phyloP scores from a whole-genome alignment of 2,329 filamentous ascomycete species.

The Colletotrichum gloeosporioides region DNA sequence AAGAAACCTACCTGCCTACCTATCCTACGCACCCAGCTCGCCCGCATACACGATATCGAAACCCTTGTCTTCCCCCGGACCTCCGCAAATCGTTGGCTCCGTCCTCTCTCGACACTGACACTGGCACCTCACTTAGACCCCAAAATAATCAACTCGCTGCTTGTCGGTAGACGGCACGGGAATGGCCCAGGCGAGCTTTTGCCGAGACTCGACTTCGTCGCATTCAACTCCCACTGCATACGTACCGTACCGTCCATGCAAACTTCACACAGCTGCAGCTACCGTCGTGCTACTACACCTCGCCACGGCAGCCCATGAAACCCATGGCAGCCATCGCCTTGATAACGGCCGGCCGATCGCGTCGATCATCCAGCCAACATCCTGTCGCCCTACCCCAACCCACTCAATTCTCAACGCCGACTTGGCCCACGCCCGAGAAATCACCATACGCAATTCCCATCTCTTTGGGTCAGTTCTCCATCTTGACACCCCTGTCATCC shows the following conservation, averaged over 20 bases:
- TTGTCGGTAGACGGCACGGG: neutral
- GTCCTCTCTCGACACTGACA: neutral
- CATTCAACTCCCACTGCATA: neutral
- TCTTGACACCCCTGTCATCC: neutral
- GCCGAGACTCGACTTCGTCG: neutral
- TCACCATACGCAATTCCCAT: neutral
- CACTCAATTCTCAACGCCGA: neutral
- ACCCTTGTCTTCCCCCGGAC: conserved; percentile 19
- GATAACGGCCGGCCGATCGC: conserved; percentile 19
- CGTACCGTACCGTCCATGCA: neutral
- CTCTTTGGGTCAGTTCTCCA: neutral
- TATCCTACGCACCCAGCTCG: neutral
- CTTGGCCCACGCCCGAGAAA: neutral
- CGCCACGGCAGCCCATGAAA: neutral
- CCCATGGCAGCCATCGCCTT: conserved; percentile 2
- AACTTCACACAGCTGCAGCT: neutral
- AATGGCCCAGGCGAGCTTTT: neutral
- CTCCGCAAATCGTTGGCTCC: neutral
- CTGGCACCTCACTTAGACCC: neutral
- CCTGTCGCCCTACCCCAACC: conserved; percentile 2
- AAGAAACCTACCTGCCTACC: neutral
- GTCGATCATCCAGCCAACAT: conserved; percentile 17
- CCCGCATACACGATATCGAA: conserved; percentile 11
- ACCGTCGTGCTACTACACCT: conserved; percentile 1
- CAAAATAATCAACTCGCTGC: neutral